Evolutionary conservation across 73 alveolate genomes (phyloP), one percentile per base, ranked within the genome.

Genomic region (Paramecium primaurelia): DNA sequence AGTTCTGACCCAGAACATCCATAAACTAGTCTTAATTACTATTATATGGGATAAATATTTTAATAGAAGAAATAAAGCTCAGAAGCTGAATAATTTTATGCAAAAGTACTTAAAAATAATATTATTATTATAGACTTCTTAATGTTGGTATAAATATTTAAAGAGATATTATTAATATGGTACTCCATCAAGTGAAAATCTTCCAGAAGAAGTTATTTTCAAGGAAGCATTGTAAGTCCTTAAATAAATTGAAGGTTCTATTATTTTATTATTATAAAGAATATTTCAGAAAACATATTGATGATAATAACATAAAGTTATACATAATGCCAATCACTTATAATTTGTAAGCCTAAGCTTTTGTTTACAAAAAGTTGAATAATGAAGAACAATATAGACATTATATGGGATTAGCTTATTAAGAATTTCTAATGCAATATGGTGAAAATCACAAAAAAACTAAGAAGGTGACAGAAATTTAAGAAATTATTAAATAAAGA

Each of bases 1-100:
- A 90, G 92, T 75, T 93, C 92, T 87, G 99, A 97, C 2, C 99
- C 99, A 8, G 99, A 96, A 45, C 88, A 94, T 49, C 94, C 95
- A 0, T 64, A 92, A 16, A 93, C 96, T 9, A 93, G 99, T 71
- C 40, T 94, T 25, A 96, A 97, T 60, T 96, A 96, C 75, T 96
- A 86, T 93, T 96, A 93, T 47, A 95, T 96, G 96, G 99, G 97
- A 45, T 80, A 60, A 40, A 86, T 96, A 32, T 96, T 95, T 77
- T 59, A 93, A 86, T 84, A 93, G 77, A 93, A 71, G 28, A 89
- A 89, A 30, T 34, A 45, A 73, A 45, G 44, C 12, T 30, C 94
- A 38, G 94, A 89, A 49, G 94, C 92, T 16, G 94, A 89, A 42
- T 77, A 77, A 47, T 89, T 89, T 47, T 89, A 71, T 89, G 94